Percentiles rank a stretch among this genome's conserved stretches.
These are phyloP conservation scores for Termitomyces sp. DNA, from an alignment of 1,284 basidiomycete genomes.

Conservation along the genomic window DNA sequence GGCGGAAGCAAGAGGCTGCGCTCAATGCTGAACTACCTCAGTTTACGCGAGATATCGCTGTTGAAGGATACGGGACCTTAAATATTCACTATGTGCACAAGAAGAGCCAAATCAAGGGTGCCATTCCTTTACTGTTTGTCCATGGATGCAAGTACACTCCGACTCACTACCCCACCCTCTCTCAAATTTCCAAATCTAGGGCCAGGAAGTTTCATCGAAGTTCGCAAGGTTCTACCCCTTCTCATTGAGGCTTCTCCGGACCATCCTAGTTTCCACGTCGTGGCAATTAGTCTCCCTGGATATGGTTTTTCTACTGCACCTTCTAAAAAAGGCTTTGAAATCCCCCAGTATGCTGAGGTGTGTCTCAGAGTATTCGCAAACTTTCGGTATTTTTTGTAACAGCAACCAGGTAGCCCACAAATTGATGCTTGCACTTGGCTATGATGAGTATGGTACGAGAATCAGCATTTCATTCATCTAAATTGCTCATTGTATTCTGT, in stretches of 20 bases:
- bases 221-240: slow-evolving; percentile 47
- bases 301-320: slow-evolving; percentile 47
- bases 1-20: slow-evolving; percentile 38
- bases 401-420: slow-evolving; percentile 35
- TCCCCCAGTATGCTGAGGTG: slow-evolving; percentile 34
- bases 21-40: slow-evolving; percentile 45
- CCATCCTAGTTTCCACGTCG: slow-evolving; percentile 54
- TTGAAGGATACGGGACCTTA: slow-evolving; percentile 39
- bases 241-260: slow-evolving; percentile 35
- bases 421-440: slow-evolving; percentile 42
- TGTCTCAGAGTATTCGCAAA: not conserved
- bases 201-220: slow-evolving; percentile 58
- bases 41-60: slow-evolving; percentile 40
- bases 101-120: slow-evolving; percentile 34
- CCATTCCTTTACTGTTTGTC: slow-evolving; percentile 49
- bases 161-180: not conserved
- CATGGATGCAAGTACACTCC: slow-evolving; percentile 47
- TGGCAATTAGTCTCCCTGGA: slow-evolving; percentile 44
- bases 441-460: slow-evolving; percentile 38
- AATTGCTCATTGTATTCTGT: not conserved
- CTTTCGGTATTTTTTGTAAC: not conserved
- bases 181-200: slow-evolving; percentile 29
- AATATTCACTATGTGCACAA: slow-evolving; percentile 50
- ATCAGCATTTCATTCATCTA: not conserved
- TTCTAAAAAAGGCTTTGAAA: slow-evolving; percentile 25